Conservation (phyloP, 2,329 filamentous ascomycete genomes). For the Pestalotiopsis sp. region DNA sequence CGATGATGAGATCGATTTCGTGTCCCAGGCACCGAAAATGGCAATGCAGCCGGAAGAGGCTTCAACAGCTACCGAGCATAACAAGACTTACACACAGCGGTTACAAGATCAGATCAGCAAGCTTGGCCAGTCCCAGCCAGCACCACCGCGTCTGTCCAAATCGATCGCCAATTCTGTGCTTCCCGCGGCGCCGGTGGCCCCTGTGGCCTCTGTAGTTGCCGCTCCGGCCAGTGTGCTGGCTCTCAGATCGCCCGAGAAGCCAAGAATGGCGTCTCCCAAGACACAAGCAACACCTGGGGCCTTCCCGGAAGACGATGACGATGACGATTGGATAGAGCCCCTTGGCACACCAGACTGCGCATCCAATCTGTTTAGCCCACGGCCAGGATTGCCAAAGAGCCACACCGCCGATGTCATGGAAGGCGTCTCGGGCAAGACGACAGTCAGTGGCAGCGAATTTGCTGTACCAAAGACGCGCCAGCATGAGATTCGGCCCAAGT, state of each 20-base stretch:
- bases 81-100: conserved; percentile 90
- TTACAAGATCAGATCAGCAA: conserved; percentile 90
- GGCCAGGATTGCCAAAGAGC: conserved; percentile 61
- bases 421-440: conserved; percentile 51
- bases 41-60: conserved; percentile 44
- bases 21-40: conserved; percentile 15
- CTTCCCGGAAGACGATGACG: conserved; percentile 60
- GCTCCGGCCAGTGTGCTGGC: conserved; percentile 23
- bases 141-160: conserved; percentile 49
- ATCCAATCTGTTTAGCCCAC: conserved; percentile 42
- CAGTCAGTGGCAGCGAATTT: conserved; percentile 50
- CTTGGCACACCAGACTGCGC: conserved; percentile 41
- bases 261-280: conserved; percentile 41
- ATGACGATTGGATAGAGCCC: conserved; percentile 67
- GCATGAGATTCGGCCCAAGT: conserved; percentile 31
- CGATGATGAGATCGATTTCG: conserved; percentile 32
- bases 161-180: conserved; percentile 40
- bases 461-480: conserved; percentile 43
- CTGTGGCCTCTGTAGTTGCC: conserved; percentile 30
- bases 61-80: conserved; percentile 63
- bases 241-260: conserved; percentile 35
- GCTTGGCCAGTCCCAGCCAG: conserved; percentile 61
- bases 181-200: conserved; percentile 18
- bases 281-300: conserved; percentile 55
- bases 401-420: conserved; percentile 66